phyloP scores from a whole-genome alignment of 345 rosid genomes.

The Salix arbutifolia region DNA sequence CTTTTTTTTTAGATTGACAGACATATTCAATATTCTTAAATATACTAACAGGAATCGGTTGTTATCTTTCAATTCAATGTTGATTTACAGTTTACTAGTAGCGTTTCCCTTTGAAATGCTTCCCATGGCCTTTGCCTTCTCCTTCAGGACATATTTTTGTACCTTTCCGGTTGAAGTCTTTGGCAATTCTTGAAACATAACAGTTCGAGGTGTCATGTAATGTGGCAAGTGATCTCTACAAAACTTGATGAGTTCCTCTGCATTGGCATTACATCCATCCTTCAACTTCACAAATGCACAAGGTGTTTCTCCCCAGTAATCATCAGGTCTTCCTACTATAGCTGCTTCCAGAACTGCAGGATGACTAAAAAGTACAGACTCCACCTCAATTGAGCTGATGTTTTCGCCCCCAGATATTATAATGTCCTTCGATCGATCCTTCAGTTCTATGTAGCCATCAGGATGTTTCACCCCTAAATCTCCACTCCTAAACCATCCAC shows the following conservation, averaged over 20 bases:
- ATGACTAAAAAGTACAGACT: constrained; percentile 29
- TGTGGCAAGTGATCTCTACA: constrained; percentile 27
- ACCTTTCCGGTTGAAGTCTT: constrained; percentile 34
- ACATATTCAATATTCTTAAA: not conserved
- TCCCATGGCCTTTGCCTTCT: constrained; percentile 49
- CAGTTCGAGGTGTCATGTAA: constrained; percentile 28
- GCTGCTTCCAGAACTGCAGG: constrained; percentile 41
- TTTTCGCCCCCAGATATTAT: constrained; percentile 47
- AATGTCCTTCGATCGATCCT: constrained; percentile 41
- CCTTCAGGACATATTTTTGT: constrained; percentile 23
- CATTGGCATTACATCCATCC: constrained; percentile 32
- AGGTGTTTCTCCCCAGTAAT: constrained; percentile 40
- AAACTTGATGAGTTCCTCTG: constrained; percentile 19
- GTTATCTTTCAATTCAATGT: not conserved
- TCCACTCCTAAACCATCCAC: constrained; percentile 43
- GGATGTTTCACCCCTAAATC: constrained; percentile 40
- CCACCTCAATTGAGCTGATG: constrained; percentile 40
- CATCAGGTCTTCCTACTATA: constrained; percentile 40
- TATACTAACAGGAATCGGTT: not conserved
- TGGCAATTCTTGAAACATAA: constrained; percentile 26
- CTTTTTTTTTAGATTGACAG: not conserved
- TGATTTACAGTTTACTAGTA: constrained; percentile 53
- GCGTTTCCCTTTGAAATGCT: constrained; percentile 46
- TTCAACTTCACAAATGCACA: constrained; percentile 44
- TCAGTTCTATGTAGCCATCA: constrained; percentile 40